phyloP scores from a whole-genome alignment of 345 rosid genomes.

The Syzygium jambos region DNA sequence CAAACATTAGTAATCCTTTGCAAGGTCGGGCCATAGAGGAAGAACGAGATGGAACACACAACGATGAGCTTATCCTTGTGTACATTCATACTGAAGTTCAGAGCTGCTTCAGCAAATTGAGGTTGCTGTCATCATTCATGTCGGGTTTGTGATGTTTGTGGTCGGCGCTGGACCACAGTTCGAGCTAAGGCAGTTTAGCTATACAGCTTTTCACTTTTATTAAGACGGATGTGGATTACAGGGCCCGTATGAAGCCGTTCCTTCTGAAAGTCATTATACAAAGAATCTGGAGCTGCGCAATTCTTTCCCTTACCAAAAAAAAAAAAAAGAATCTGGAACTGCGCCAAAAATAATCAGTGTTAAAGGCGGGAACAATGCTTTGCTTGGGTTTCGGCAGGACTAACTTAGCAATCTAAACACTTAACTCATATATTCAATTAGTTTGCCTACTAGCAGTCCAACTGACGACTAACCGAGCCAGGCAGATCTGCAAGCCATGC shows the following conservation, averaged over 20 bases:
- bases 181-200: not conserved
- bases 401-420: not conserved
- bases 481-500: not conserved
- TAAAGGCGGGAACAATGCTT: not conserved
- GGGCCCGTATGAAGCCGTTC: not conserved
- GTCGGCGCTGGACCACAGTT: not conserved
- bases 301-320: too few relatives aligned
- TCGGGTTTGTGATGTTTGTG: not conserved
- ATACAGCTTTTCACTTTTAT: not conserved
- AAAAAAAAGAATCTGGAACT: not conserved
- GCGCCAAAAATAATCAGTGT: not conserved
- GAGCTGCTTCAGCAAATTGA: not conserved
- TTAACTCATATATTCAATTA: not conserved
- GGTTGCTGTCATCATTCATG: not conserved
- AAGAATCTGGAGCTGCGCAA: not conserved
- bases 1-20: too few relatives aligned
- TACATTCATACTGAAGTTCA: not conserved
- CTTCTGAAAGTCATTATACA: not conserved
- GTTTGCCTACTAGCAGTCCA: not conserved
- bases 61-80: not conserved
- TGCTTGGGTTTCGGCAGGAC: not conserved
- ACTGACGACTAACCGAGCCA: not conserved
- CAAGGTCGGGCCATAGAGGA: too few relatives aligned
- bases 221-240: not conserved
- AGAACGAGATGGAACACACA: not conserved